Base-by-base conservation (phyloP, 2,329 filamentous ascomycete species). In the Aspergillus sp. region DNA sequence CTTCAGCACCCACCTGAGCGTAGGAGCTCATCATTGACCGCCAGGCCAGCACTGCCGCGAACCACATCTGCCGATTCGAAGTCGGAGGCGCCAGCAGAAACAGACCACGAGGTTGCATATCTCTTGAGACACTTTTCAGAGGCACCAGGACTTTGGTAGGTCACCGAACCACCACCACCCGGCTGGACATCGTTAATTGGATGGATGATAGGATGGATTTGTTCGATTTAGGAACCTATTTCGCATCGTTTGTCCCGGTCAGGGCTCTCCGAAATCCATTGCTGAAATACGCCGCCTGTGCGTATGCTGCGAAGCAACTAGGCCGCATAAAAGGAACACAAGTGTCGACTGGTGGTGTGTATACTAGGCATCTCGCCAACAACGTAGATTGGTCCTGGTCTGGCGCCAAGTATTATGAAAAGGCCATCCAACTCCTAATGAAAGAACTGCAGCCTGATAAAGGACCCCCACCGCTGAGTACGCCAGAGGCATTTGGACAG, bases 401-500 rank as follows among this genome's bases (percentile, higher is more conserved):
- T 62, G 84, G 83, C 1, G 83, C 85, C 1, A 84, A 86, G 59
- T 87, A 88, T 70, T 88, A 88, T 73, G 84, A 88, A 66, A 83
- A 80, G 66, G 85, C 84, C 1, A 86, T 88, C 21, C 84, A 86
- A 13, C 78, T 86, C 3, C 75, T 83, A 44, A 80, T 78, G 77
- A 79, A 74, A 72, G 78, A 76, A 63, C 74, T 70, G 68, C 78
- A 72, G 70, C 73, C 73, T 60, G 71, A 77, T 63, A 67, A 73
- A 66, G 71, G 69, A 3, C 71, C 73, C 8, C 71, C 71, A 3
- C 71, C 72, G 5, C 38, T 76, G 66, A 70, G 73, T 60, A 71
- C 69, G 8, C 64, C 71, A 13, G 75, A 77, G 54, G 71, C 72
- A 1, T 73, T 74, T 60, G 75, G 70, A 8, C 73, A 75, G 59